phyloP scores from a whole-genome alignment of 1,284 basidiomycete species.

The Malassezia psittaci region DNA sequence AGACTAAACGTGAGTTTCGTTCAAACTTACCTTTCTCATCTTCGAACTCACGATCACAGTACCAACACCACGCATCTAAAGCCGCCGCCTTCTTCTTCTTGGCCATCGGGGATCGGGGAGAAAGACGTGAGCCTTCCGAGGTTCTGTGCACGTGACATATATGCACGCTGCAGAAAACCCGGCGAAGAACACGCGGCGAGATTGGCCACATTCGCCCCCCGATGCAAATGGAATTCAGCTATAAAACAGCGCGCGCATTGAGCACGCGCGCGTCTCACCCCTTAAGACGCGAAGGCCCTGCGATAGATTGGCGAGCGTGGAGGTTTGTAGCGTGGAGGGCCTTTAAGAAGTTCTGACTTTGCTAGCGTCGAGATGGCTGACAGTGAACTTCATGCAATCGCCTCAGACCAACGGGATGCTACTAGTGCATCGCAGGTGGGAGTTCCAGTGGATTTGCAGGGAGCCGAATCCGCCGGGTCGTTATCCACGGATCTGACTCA shows the following conservation, averaged over 20 bases:
- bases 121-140: neutral
- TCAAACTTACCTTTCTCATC: constrained; percentile 38
- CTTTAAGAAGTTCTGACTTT: neutral
- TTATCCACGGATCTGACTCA: no score
- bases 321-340: constrained; percentile 2
- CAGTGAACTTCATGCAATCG: neutral
- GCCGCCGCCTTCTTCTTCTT: constrained; percentile 46
- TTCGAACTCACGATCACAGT: constrained; percentile 62
- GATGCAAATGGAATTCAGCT: constrained; percentile 1
- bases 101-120: constrained; percentile 25
- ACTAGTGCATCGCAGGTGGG: no score
- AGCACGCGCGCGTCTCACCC: constrained; percentile 2
- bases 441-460: no score
- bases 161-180: neutral
- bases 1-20: constrained; percentile 54
- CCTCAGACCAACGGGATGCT: neutral
- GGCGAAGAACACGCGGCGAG: neutral
- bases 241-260: neutral
- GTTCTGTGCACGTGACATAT: neutral
- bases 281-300: constrained; percentile 1
- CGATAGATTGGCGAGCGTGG: neutral
- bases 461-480: no score
- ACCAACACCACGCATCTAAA: constrained; percentile 78
- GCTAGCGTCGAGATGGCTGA: neutral
- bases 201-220: neutral